Evolutionary conservation across 208 protist genomes (phyloP).

Genomic region (Herpetomonas tarakana): DNA sequence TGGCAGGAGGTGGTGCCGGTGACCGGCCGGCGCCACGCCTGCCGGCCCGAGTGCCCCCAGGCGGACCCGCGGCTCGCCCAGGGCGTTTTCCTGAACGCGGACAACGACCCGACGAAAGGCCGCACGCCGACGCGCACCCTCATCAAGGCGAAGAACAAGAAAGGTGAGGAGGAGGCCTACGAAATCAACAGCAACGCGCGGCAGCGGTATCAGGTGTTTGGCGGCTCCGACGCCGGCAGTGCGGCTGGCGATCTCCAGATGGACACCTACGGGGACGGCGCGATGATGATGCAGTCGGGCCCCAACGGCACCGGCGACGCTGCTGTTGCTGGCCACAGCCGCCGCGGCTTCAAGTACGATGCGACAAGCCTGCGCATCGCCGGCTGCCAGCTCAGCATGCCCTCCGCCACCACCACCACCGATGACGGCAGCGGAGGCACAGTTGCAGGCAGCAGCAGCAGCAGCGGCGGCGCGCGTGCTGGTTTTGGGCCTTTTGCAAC

Average conservation of each 20-base stretch:
- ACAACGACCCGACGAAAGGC: constrained; percentile 52
- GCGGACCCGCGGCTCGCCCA: constrained; percentile 55
- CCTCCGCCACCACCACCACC: not conserved
- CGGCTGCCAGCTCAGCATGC: constrained; percentile 35
- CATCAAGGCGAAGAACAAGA: constrained; percentile 85
- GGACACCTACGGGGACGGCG: not conserved
- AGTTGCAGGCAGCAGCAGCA: too few species aligned
- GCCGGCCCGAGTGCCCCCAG: constrained; percentile 19
- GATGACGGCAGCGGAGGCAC: not conserved
- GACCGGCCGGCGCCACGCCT: constrained; percentile 40
- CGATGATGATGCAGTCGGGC: not conserved
- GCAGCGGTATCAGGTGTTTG: constrained; percentile 38
- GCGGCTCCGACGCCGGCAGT: constrained; percentile 5
- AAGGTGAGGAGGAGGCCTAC: constrained; percentile 87
- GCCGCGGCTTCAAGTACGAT: constrained; percentile 30
- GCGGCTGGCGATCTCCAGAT: not conserved
- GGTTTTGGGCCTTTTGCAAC: too few species aligned
- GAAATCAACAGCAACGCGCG: constrained; percentile 56
- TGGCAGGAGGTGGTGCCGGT: constrained; percentile 43
- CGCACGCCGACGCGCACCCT: constrained; percentile 31
- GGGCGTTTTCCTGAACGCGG: constrained; percentile 67
- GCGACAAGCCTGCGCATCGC: constrained; percentile 66
- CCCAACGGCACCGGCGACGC: not conserved
- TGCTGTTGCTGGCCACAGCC: not conserved
- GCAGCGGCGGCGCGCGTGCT: too few species aligned